phyloP scores from a whole-genome alignment of 352 stramenopile species.

The Phytophthora cryptogea region DNA sequence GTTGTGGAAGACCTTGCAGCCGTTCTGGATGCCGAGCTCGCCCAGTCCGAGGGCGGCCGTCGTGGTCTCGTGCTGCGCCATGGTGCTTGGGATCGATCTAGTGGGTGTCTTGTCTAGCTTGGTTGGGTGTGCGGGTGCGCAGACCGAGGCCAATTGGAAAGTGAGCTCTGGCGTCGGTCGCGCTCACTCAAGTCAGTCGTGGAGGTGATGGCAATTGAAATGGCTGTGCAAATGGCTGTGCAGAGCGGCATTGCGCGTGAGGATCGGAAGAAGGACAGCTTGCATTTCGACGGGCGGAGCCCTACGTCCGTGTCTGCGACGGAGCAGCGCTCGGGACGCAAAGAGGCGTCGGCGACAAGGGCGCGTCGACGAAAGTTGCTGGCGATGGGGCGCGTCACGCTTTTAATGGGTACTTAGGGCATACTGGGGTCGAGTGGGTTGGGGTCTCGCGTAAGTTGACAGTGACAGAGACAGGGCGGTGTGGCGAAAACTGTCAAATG shows the following conservation, averaged over 20 bases:
- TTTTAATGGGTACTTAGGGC: background rate
- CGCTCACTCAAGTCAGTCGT: no score
- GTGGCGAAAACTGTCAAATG: background rate
- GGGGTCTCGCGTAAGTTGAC: background rate
- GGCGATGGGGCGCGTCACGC: background rate
- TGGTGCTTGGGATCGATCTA: conserved; percentile 17
- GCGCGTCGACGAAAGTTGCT: background rate
- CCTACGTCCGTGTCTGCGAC: conserved; percentile 1
- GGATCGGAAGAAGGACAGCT: background rate
- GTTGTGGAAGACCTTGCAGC: conserved; percentile 95
- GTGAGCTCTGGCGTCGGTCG: background rate
- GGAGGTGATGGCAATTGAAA: background rate
- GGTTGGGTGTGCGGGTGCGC: background rate
- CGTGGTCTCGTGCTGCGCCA: conserved; percentile 68
- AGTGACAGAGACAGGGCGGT: background rate
- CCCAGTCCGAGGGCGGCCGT: conserved; percentile 66
- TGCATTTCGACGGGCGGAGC: conserved; percentile 1
- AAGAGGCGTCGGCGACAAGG: background rate
- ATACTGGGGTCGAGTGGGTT: background rate
- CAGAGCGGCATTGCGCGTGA: no score
- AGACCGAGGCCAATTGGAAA: conserved; percentile 3
- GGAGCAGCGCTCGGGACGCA: background rate
- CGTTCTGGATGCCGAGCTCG: conserved; percentile 89
- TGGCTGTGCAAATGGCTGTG: no score
- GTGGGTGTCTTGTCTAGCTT: background rate